These are phyloP conservation scores for Aspergillus mulundensis DNA, from an alignment of 495 filamentous ascomycete species.

Conservation along the genomic window DNA sequence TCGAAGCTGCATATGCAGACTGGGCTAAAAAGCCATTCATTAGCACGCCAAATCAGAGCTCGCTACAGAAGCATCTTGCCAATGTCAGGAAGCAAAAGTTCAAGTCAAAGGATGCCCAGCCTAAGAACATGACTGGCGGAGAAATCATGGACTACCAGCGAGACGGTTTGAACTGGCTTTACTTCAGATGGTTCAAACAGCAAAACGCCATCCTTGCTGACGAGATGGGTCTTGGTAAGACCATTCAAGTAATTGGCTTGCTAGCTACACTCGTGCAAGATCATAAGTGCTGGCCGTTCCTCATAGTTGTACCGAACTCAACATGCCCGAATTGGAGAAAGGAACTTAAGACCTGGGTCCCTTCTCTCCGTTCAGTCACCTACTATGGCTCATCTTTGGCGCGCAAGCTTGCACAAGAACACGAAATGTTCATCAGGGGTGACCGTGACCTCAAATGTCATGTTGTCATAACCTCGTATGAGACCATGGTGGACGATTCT, in stretches of 20 bases:
- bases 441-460: constrained; percentile 68
- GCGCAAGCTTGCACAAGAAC: constrained; percentile 63
- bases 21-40: constrained; percentile 75
- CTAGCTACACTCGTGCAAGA: constrained; percentile 73
- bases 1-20: constrained; percentile 75
- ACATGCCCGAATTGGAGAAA: constrained; percentile 96
- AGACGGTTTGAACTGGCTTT: constrained; percentile 95
- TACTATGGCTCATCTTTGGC: constrained; percentile 76
- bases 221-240: constrained; percentile 99
- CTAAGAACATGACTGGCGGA: constrained; percentile 66
- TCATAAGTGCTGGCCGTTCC: constrained; percentile 84
- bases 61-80: constrained; percentile 57
- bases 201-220: constrained; percentile 94
- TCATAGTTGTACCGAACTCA: constrained; percentile 89
- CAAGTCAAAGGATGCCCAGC: constrained; percentile 66
- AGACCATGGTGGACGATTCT: constrained; percentile 68
- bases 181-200: constrained; percentile 77
- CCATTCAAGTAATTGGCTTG: constrained; percentile 86
- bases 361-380: constrained; percentile 77
- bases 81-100: constrained; percentile 63
- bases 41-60: constrained; percentile 45
- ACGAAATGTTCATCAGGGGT: constrained; percentile 78
- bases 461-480: constrained; percentile 92
- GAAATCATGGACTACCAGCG: constrained; percentile 91
- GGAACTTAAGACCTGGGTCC: constrained; percentile 93